A percentile compares a stretch with the other conserved stretches of the same genome.
Evolutionary conservation across 176 grass and related monocot genomes (phyloP).

Genomic region (Eragrostis curvula): DNA sequence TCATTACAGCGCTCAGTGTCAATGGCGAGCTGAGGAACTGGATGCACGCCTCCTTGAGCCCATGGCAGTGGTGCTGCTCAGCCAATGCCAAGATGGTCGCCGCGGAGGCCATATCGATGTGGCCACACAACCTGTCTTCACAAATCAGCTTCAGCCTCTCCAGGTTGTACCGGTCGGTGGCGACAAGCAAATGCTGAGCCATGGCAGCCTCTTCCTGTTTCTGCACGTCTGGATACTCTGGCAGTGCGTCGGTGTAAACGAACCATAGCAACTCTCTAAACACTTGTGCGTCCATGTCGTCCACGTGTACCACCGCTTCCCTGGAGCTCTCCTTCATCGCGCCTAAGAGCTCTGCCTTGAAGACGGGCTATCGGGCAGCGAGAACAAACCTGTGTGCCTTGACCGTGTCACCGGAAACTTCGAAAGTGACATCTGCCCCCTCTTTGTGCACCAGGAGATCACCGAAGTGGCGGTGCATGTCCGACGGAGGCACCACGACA

Average conservation of each 20-base stretch:
- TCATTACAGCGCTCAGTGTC: background rate
- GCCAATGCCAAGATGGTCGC: background rate
- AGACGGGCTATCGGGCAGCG: background rate
- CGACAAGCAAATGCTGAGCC: background rate
- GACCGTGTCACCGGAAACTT: background rate
- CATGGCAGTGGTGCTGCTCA: background rate
- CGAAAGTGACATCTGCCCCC: background rate
- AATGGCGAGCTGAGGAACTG: background rate
- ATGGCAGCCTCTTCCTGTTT: background rate
- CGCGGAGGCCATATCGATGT: background rate
- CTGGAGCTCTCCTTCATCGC: background rate
- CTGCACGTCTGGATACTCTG: background rate
- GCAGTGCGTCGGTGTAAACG: background rate
- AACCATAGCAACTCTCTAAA: background rate
- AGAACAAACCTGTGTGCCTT: background rate
- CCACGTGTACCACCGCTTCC: background rate
- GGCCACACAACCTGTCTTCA: background rate
- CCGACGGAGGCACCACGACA: background rate
- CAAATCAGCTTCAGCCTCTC: background rate
- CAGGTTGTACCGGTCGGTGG: background rate
- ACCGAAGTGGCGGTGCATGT: background rate
- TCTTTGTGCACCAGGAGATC: background rate
- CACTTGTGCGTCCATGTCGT: background rate
- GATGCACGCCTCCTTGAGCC: background rate
- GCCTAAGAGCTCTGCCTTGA: background rate